Base-by-base conservation (phyloP, 768 basidiomycete genomes). In the Tricholoma saponaceum region DNA sequence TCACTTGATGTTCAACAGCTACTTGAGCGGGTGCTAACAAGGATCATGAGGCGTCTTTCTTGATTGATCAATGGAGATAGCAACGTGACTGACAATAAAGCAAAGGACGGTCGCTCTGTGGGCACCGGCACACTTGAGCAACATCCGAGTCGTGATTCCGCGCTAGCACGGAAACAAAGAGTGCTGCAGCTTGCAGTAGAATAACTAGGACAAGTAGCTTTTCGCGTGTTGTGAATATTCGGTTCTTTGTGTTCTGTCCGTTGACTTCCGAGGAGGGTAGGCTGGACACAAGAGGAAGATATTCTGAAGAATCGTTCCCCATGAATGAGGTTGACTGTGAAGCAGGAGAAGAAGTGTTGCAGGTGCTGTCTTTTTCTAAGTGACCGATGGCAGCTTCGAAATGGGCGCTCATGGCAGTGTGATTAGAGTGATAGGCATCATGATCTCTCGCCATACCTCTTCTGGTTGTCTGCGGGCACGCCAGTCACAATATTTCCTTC, bases 11-110 rank as follows among this genome's bases (percentile, higher is more conserved):
- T 32, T 60, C 56, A 18, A 69, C 55, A 26, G 60, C 52, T 23
- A 56, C 35, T 23, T 69, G 56, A 14, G 62, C 67, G 18, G 67
- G 67, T 23, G 66, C 67, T 69, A 23, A 20, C 23, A 5, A 8
- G 1, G 44, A 46, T 12, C 18, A 25, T 46, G 22, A 46, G 22
- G 4, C n/a, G 12, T 46, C 22, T 8, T 23, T 46, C 22, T 12
- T 22, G 22, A 46, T 13, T n/a, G n/a, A n/a, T 8, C 20, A 9
- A 18, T 18, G 2, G 20, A 43, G n/a, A 18, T 4, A 43, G 35
- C n/a, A 41, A 39, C 7, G 5, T 5, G 1, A 46, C 44, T 25
- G 1, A 46, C 44, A 46, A 46, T 46, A 25, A 5, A 46, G 10
- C 8, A 46, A n/a, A 3, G 44, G 12, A 9, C 44, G 22, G 16